Conservation (phyloP, 495 filamentous ascomycete species). For the Penicillium dipodomyicola region DNA sequence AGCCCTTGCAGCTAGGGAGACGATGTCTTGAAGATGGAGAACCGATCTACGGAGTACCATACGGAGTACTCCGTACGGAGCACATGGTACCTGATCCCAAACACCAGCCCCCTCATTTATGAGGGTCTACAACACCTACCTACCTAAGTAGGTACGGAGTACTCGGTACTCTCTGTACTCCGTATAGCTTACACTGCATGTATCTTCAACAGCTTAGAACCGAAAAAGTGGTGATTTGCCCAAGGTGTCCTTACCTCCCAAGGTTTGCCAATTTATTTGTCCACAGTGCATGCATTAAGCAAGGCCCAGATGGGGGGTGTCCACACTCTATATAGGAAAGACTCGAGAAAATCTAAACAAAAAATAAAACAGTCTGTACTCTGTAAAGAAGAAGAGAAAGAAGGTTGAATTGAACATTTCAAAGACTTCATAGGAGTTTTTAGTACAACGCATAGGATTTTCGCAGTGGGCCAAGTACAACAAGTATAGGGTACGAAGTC, state of each 20-base stretch:
- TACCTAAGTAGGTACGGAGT: no score
- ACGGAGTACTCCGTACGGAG: neutral
- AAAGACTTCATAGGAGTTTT: neutral
- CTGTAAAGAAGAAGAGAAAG: neutral
- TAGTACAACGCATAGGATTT: conserved; percentile 21
- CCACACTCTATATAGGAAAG: conserved; percentile 17
- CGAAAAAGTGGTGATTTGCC: neutral
- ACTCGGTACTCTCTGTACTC: no score
- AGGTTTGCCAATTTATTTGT: conserved; percentile 3
- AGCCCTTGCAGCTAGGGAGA: conserved; percentile 12
- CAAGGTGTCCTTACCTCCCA: conserved; percentile 4
- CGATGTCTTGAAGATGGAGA: neutral
- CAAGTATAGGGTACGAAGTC: conserved; percentile 17
- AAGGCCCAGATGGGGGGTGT: conserved; percentile 19
- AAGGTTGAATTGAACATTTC: neutral
- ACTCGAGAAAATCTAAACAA: conserved; percentile 32
- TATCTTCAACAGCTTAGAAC: neutral
- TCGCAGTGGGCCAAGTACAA: conserved; percentile 13
- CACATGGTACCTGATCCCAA: neutral
- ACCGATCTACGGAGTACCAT: conserved; percentile 8
- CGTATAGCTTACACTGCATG: no score
- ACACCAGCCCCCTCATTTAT: conserved; percentile 9
- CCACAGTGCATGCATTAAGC: conserved; percentile 25
- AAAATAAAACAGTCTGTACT: conserved; percentile 1
- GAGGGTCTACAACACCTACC: neutral